These are phyloP conservation scores for Beta vulgaris DNA, from an alignment of 148 eudicot species.

Conservation along the genomic window DNA sequence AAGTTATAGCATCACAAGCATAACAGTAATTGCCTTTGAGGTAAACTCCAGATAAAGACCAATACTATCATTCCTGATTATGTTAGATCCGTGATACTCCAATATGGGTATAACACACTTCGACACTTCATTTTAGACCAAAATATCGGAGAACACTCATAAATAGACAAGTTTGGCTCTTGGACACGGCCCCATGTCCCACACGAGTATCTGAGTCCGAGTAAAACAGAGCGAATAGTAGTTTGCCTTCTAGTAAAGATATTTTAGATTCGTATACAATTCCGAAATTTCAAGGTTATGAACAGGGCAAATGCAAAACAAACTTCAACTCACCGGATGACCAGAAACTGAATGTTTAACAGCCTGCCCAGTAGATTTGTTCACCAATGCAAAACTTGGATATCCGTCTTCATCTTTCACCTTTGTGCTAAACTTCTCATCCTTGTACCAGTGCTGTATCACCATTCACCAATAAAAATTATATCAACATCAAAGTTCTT, in stretches of 20 bases:
- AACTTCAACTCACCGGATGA: constrained; percentile 57
- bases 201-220: no score
- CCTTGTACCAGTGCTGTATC: constrained; percentile 74
- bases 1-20: neutral
- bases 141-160: no score
- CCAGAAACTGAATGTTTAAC: constrained; percentile 67
- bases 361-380: constrained; percentile 77
- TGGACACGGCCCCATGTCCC: no score
- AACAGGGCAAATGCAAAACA: neutral
- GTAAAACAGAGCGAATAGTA: no score
- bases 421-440: constrained; percentile 64
- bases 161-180: no score
- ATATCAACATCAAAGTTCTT: neutral
- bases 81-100: no score
- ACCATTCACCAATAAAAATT: neutral
- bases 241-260: no score
- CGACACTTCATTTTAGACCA: no score
- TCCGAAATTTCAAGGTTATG: neutral
- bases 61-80: neutral
- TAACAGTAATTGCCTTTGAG: neutral
- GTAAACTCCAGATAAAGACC: neutral
- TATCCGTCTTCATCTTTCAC: constrained; percentile 82
- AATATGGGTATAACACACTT: no score
- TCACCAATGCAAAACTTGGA: constrained; percentile 73
- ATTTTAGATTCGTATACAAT: no score